phyloP scores from a whole-genome alignment of 1,284 basidiomycete species.

The Cryptococcus jaspeensis region DNA sequence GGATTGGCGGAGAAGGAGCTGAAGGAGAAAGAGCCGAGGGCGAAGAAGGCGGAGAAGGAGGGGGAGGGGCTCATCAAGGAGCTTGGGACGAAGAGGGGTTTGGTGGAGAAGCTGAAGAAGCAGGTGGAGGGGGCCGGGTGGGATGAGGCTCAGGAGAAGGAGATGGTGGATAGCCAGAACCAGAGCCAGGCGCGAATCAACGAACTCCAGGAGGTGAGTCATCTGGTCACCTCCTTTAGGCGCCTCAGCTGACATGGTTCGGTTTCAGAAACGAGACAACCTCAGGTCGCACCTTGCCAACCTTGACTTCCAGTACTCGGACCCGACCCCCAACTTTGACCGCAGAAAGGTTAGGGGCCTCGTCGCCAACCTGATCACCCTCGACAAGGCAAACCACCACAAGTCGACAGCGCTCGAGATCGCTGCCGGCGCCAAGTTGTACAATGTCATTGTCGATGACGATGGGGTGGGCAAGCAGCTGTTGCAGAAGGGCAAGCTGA shows the following conservation, averaged over 20 bases:
- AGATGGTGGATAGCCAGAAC: conserved; percentile 61
- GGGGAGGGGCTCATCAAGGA: conserved; percentile 69
- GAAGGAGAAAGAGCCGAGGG: conserved; percentile 70
- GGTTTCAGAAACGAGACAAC: conserved; percentile 64
- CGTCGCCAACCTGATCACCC: conserved; percentile 79
- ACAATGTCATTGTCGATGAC: conserved; percentile 91
- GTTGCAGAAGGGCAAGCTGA: conserved; percentile 72
- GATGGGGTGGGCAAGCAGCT: conserved; percentile 84
- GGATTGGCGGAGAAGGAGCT: conserved; percentile 78
- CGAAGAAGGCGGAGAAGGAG: conserved; percentile 83
- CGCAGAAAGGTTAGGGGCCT: conserved; percentile 84
- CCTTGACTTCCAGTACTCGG: conserved; percentile 80
- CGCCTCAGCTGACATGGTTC: neutral
- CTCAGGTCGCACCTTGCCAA: conserved; percentile 68
- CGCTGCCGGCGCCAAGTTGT: conserved; percentile 85
- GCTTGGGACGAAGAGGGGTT: conserved; percentile 62
- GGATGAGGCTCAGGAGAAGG: conserved; percentile 72
- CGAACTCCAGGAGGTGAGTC: conserved; percentile 64
- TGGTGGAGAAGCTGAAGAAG: conserved; percentile 61
- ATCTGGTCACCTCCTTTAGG: neutral
- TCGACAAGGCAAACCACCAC: conserved; percentile 68
- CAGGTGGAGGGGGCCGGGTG: conserved; percentile 69
- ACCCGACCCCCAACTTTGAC: conserved; percentile 81
- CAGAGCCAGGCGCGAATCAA: conserved; percentile 62
- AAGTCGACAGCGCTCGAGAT: conserved; percentile 91